Evolutionary conservation across 179 eudicot genomes (phyloP).

Genomic region (Pouteria campechiana): DNA sequence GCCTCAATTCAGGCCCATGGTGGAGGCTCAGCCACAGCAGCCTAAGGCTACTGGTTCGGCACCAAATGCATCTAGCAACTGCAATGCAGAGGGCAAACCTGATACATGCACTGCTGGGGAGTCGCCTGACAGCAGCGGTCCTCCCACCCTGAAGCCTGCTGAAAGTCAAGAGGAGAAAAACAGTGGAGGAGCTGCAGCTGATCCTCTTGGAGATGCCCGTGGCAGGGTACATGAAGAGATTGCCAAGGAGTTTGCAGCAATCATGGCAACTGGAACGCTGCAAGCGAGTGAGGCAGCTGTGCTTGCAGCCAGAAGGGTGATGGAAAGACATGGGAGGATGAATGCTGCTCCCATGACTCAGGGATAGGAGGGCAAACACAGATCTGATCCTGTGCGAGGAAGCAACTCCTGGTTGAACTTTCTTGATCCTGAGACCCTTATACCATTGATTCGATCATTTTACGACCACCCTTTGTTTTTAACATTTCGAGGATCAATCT

Average conservation of each 20-base stretch:
- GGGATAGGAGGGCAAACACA: too few species aligned
- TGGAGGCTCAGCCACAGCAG: slow-evolving; percentile 12
- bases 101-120: too few species aligned
- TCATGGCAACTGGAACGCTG: slow-evolving; percentile 78
- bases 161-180: slow-evolving; percentile 7
- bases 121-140: slow-evolving; percentile 1
- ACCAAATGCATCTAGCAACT: not conserved
- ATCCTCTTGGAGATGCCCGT: slow-evolving; percentile 78
- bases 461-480: too few species aligned
- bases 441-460: too few species aligned
- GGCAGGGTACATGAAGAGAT: slow-evolving; percentile 87
- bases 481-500: too few species aligned
- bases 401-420: too few species aligned
- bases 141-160: slow-evolving; percentile 17
- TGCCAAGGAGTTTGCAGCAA: slow-evolving; percentile 56
- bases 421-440: too few species aligned
- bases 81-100: too few species aligned
- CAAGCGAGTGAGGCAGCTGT: slow-evolving; percentile 97
- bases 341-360: too few species aligned
- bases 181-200: slow-evolving; percentile 13
- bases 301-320: slow-evolving; percentile 81
- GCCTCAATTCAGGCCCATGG: slow-evolving; percentile 62
- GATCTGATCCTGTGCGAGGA: too few species aligned
- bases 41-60: slow-evolving; percentile 6
- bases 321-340: slow-evolving; percentile 60